Conservation (phyloP, 2,329 filamentous ascomycete genomes). For the Calonectria hawksworthii region DNA sequence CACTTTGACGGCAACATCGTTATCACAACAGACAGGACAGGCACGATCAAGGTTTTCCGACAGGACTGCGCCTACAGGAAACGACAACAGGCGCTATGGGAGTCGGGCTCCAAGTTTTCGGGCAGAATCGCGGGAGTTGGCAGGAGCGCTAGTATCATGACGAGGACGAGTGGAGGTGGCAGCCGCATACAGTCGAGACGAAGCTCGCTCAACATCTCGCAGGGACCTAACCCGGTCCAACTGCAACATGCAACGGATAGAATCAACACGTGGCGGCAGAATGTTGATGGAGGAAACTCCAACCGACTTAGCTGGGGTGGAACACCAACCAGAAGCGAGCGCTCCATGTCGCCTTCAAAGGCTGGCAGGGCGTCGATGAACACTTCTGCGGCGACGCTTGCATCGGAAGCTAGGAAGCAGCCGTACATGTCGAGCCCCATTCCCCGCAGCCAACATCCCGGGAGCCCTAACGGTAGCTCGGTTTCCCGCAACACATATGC, state of each 20-base stretch:
- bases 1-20: conserved; percentile 92
- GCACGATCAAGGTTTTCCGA: conserved; percentile 92
- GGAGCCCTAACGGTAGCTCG: conserved; percentile 57
- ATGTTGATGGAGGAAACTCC: conserved; percentile 58
- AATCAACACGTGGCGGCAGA: conserved; percentile 90
- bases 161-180: conserved; percentile 63
- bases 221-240: conserved; percentile 44
- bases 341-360: conserved; percentile 70
- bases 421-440: conserved; percentile 54
- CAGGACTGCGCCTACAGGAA: conserved; percentile 93
- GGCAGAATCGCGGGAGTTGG: conserved; percentile 74
- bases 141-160: conserved; percentile 69
- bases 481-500: conserved; percentile 41
- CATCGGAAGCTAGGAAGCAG: conserved; percentile 62
- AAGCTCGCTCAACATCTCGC: conserved; percentile 63
- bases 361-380: conserved; percentile 53
- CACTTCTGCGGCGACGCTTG: conserved; percentile 54
- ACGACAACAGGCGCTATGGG: conserved; percentile 82
- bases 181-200: conserved; percentile 65
- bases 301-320: conserved; percentile 54
- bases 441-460: conserved; percentile 40
- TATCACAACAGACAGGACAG: conserved; percentile 89
- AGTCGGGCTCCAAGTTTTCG: conserved; percentile 82
- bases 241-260: conserved; percentile 71
- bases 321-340: conserved; percentile 62